Percentiles rank a stretch among this genome's conserved stretches.
Conservation (phyloP, 441 rosid species). For the Biscutella laevigata region DNA sequence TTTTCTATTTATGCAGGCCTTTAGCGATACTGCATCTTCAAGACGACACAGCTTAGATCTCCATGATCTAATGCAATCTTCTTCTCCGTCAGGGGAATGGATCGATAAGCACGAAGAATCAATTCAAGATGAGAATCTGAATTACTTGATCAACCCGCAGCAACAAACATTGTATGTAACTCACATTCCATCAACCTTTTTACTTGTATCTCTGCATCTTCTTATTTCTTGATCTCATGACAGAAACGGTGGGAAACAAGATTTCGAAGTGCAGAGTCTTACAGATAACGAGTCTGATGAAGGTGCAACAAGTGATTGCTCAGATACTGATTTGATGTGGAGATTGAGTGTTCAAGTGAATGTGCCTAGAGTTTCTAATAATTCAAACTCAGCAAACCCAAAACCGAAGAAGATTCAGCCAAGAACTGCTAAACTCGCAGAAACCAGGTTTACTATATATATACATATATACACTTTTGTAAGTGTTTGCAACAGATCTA, state of each 20-base stretch:
- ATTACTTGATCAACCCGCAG: too few species aligned
- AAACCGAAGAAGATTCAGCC: slow-evolving; percentile 46
- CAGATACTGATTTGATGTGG: slow-evolving; percentile 43
- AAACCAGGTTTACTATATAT: slow-evolving; percentile 71
- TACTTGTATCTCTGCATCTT: slow-evolving; percentile 37
- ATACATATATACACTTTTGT: not conserved
- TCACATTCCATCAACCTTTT: slow-evolving; percentile 11
- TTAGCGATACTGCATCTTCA: slow-evolving; percentile 32
- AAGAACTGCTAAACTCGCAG: slow-evolving; percentile 35
- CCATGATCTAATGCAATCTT: slow-evolving; percentile 40
- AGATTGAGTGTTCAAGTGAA: slow-evolving; percentile 45
- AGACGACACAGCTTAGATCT: slow-evolving; percentile 49
- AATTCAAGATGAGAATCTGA: slow-evolving; percentile 30
- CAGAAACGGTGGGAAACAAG: slow-evolving; percentile 44
- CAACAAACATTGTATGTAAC: slow-evolving; percentile 19
- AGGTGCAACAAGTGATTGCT: slow-evolving; percentile 48
- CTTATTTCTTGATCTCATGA: slow-evolving; percentile 16
- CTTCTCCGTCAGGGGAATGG: slow-evolving; percentile 48
- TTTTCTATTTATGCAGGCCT: slow-evolving; percentile 8
- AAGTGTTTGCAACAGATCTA: not conserved
- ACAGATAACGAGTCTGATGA: slow-evolving; percentile 48
- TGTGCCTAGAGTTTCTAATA: slow-evolving; percentile 37
- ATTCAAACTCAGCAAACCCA: slow-evolving; percentile 28
- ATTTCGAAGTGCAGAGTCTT: slow-evolving; percentile 34
- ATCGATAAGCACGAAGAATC: slow-evolving; percentile 38